A percentile compares a stretch with the other conserved stretches of the same genome.
Evolutionary conservation across 768 basidiomycete species (phyloP).

Genomic region (Hericium rajendrae): DNA sequence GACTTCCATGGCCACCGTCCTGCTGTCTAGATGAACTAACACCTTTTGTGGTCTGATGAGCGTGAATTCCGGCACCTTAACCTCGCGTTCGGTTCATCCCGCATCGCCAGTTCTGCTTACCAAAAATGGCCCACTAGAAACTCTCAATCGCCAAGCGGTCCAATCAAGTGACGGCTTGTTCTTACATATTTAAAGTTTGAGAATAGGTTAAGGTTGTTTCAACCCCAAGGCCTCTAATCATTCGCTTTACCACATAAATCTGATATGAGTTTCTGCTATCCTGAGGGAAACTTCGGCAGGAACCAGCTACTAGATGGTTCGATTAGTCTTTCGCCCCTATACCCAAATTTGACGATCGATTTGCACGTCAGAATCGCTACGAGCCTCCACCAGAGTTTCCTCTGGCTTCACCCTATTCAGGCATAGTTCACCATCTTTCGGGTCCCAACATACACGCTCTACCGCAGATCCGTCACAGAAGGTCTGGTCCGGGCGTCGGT

Average conservation of each 20-base stretch:
- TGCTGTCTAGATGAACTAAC: slow-evolving; percentile 51
- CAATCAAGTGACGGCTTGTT: slow-evolving; percentile 41
- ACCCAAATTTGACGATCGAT: slow-evolving; percentile 93
- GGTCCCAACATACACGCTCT: slow-evolving; percentile 81
- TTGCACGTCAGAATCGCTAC: slow-evolving; percentile 95
- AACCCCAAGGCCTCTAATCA: slow-evolving; percentile 88
- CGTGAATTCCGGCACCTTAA: slow-evolving; percentile 78
- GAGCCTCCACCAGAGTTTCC: slow-evolving; percentile 95
- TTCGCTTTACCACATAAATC: slow-evolving; percentile 67
- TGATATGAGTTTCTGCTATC: slow-evolving; percentile 55
- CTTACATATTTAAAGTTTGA: slow-evolving; percentile 63
- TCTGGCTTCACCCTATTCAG: slow-evolving; percentile 88
- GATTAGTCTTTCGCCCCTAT: slow-evolving; percentile 96
- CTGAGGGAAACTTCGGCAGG: slow-evolving; percentile 84
- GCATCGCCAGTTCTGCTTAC: slow-evolving; percentile 66
- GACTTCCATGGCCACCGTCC: slow-evolving; percentile 79
- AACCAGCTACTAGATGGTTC: slow-evolving; percentile 92
- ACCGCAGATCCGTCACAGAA: slow-evolving; percentile 68
- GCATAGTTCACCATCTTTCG: slow-evolving; percentile 89
- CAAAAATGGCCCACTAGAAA: slow-evolving; percentile 68
- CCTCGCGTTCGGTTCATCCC: slow-evolving; percentile 62
- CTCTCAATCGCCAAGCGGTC: slow-evolving; percentile 49
- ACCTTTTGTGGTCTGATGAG: slow-evolving; percentile 81
- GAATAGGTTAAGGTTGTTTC: slow-evolving; percentile 84
- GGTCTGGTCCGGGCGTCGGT: slow-evolving; percentile 67